Conservation (phyloP, 108 stramenopile genomes). For the Stephanodiscus triporus region DNA sequence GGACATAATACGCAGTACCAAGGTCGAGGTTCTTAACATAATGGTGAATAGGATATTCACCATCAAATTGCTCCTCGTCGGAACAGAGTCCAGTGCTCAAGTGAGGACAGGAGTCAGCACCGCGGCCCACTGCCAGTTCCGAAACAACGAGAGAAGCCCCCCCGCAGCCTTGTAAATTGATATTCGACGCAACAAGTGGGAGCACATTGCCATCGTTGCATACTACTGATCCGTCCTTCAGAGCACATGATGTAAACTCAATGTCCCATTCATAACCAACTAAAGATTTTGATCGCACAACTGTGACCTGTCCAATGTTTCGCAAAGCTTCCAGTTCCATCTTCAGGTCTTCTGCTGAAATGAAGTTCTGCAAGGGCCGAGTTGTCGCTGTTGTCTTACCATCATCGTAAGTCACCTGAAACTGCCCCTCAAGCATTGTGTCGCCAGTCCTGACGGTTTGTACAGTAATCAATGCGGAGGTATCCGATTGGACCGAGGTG, state of each 20-base stretch:
- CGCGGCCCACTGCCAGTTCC: constrained; percentile 52
- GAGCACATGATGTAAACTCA: constrained; percentile 70
- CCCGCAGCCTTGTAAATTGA: constrained; percentile 60
- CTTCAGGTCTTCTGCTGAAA: constrained; percentile 64
- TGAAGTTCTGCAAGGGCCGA: constrained; percentile 53
- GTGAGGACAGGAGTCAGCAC: constrained; percentile 51
- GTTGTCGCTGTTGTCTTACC: constrained; percentile 41
- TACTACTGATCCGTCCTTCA: constrained; percentile 51
- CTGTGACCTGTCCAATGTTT: constrained; percentile 67
- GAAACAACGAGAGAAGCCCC: constrained; percentile 24
- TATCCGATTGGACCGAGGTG: constrained; percentile 37
- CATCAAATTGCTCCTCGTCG: constrained; percentile 52
- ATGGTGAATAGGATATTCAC: constrained; percentile 55
- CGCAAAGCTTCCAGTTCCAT: constrained; percentile 60
- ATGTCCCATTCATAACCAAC: constrained; percentile 76
- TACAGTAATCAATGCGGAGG: constrained; percentile 17
- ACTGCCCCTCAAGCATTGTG: constrained; percentile 59
- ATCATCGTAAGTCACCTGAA: constrained; percentile 56
- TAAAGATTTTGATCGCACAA: constrained; percentile 49
- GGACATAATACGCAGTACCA: constrained; percentile 70
- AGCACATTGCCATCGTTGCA: constrained; percentile 81
- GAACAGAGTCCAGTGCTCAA: constrained; percentile 46
- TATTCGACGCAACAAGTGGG: constrained; percentile 30
- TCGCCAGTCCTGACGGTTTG: constrained; percentile 31
- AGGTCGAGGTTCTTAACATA: constrained; percentile 54